phyloP scores from a whole-genome alignment of 108 stramenopile genomes.

The Poteriospumella lacustris region DNA sequence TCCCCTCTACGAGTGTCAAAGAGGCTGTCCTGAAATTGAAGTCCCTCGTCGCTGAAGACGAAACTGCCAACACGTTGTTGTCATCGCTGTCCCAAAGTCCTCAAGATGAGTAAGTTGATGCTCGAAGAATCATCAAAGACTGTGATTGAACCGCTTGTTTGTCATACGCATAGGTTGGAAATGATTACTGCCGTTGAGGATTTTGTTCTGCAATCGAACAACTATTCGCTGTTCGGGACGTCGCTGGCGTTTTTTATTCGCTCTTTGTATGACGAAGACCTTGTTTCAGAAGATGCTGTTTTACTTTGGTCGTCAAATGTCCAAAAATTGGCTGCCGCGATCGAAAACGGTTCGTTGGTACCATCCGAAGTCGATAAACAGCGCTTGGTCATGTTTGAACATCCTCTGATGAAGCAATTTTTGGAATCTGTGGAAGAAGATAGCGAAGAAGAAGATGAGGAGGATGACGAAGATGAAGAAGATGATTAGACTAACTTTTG shows the following conservation, averaged over 20 bases:
- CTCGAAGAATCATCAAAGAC: too few species aligned
- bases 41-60: not conserved
- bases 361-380: not conserved
- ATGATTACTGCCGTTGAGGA: too few species aligned
- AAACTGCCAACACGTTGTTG: not conserved
- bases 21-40: not conserved
- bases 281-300: not conserved
- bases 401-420: slow-evolving; percentile 1
- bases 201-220: too few species aligned
- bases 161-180: too few species aligned
- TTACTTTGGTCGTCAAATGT: not conserved
- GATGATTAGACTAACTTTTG: too few species aligned
- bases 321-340: too few species aligned
- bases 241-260: too few species aligned
- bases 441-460: not conserved
- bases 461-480: not conserved
- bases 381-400: not conserved
- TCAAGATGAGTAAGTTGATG: too few species aligned
- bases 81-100: not conserved
- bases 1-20: not conserved
- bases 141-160: too few species aligned
- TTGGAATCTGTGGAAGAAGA: slow-evolving; percentile 14
- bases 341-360: not conserved
- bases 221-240: too few species aligned
- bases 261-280: not conserved